Evolutionary conservation across 495 filamentous ascomycete species (phyloP).

Genomic region (Apodospora peruviana): DNA sequence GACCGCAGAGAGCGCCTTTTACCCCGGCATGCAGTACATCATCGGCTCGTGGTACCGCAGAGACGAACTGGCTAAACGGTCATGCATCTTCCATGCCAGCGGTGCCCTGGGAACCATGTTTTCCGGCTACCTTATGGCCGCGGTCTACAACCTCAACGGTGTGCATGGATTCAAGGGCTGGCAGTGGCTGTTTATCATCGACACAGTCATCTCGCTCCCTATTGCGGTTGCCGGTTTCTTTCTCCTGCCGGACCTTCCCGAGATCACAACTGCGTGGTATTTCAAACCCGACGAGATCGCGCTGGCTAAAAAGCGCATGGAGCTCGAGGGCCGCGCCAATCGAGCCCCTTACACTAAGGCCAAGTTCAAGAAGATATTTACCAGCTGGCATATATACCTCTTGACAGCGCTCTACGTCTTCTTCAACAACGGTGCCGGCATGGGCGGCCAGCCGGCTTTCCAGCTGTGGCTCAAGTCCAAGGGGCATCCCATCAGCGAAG

Average conservation of each 20-base stretch:
- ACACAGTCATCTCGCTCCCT: conserved; percentile 40
- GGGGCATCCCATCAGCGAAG: conserved; percentile 27
- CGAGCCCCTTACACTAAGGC: conserved; percentile 31
- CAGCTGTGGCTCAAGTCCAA: conserved; percentile 31
- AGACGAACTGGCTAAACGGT: conserved; percentile 52
- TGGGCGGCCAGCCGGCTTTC: conserved; percentile 29
- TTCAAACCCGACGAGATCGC: conserved; percentile 33
- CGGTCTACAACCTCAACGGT: conserved; percentile 51
- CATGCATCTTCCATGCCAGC: conserved; percentile 58
- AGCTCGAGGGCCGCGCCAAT: conserved; percentile 35
- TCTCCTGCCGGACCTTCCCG: conserved; percentile 55
- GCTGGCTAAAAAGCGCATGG: conserved; percentile 40
- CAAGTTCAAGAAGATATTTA: conserved; percentile 36
- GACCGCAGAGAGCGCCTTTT: conserved; percentile 40
- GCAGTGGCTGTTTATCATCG: conserved; percentile 49
- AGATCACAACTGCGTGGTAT: conserved; percentile 52
- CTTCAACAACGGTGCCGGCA: conserved; percentile 28
- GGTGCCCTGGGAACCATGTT: conserved; percentile 51
- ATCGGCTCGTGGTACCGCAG: conserved; percentile 52
- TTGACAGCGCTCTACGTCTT: conserved; percentile 33
- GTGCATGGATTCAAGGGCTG: conserved; percentile 39
- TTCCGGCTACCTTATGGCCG: conserved; percentile 55
- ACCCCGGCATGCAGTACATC: conserved; percentile 44
- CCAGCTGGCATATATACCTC: conserved; percentile 39
- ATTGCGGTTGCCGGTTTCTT: conserved; percentile 53